Base-by-base conservation (phyloP, 805 yeast species). In the Yarrowia sp. region DNA sequence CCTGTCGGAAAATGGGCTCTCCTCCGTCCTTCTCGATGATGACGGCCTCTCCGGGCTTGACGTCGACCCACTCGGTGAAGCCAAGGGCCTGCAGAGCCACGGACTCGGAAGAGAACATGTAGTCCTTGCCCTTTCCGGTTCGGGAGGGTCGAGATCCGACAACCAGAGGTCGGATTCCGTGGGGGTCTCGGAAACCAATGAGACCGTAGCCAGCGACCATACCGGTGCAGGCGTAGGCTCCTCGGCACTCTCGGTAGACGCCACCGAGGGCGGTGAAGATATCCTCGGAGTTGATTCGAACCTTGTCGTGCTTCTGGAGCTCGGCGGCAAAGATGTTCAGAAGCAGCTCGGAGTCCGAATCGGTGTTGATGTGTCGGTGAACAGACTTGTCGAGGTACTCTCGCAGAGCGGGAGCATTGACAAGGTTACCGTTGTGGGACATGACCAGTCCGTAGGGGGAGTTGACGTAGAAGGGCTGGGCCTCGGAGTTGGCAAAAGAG, bases 401-500 rank as follows among this genome's bases (percentile, higher is more conserved):
- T 73, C 87, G 85, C 74, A 95, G 83, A 69, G 90, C 90, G 14
- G 82, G 85, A 6, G 95, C 90, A 78, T 95, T 95, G 70, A 94
- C 97, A 74, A 95, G 83, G 78, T 95, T 95, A 75, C 99, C 99
- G 77, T 95, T 94, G 79, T 95, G 99, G 67, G 94, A 86, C 76
- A 95, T 76, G 53, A 90, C 85, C 70, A 95, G 89, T 68, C 99
- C 99, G 75, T 92, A 95, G 1, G 99, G 99, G 52, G 97, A 87
- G 81, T 95, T 95, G 71, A 95, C 99, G 76, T 95, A 95, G 76
- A 95, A 95, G 6, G 99, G 99, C 81, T 95, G 99, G 4, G 99
- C 99, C 80, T 95, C 99, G 68, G 96, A 88, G 70, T 92, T 94
- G 55, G 98, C 94, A 72, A 91, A 86, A 5, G 97, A 89, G 19